These are phyloP conservation scores for Trichoderma polysporum DNA, from an alignment of 2,329 filamentous ascomycete species.

Conservation along the genomic window DNA sequence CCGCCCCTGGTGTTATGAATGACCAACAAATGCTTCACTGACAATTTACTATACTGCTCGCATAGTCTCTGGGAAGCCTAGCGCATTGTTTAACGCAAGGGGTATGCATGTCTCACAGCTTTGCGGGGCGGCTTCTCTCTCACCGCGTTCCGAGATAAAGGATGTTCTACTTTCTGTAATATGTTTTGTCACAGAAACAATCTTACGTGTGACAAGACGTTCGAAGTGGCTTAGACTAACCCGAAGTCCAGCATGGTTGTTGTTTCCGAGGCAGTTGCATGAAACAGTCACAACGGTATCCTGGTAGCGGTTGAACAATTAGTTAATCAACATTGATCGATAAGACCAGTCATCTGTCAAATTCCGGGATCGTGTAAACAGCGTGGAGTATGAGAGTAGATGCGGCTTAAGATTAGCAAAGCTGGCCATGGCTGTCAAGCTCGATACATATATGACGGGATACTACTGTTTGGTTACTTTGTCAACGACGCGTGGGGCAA, in stretches of 20 bases:
- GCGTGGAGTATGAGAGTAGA: neutral
- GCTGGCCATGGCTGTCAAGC: neutral
- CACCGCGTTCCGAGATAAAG: neutral
- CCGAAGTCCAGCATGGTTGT: neutral
- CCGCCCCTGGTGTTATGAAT: neutral
- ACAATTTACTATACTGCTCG: neutral
- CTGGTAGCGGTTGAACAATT: neutral
- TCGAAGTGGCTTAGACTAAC: neutral
- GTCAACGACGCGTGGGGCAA: too few relatives aligned
- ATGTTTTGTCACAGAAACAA: neutral
- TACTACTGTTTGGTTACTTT: too few relatives aligned
- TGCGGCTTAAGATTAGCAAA: neutral
- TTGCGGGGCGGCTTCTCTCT: neutral
- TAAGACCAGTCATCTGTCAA: neutral
- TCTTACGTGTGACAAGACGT: neutral
- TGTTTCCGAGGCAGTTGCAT: neutral
- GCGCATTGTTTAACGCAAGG: neutral
- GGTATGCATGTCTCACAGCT: neutral
- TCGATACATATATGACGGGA: neutral
- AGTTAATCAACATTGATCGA: neutral
- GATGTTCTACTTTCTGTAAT: neutral
- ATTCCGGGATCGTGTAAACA: neutral
- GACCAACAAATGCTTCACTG: neutral
- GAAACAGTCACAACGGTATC: neutral
- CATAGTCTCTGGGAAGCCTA: neutral